Percentiles rank a stretch among this genome's conserved stretches.
These are phyloP conservation scores for Boletus sp. DNA, from an alignment of 1,284 basidiomycete species.

Conservation along the genomic window DNA sequence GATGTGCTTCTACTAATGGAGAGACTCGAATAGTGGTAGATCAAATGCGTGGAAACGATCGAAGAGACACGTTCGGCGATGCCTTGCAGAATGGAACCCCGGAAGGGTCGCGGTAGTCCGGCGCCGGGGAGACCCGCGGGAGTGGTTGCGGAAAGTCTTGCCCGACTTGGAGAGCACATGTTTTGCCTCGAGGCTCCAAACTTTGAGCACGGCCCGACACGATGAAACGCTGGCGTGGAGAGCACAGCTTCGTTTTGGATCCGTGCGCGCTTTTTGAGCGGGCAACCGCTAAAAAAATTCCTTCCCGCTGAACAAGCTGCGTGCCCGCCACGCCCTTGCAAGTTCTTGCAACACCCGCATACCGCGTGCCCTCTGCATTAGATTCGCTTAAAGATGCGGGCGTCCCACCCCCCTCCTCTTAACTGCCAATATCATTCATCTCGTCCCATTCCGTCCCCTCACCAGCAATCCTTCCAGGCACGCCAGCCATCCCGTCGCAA, in stretches of 20 bases:
- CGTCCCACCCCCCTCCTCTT: slow-evolving; percentile 31
- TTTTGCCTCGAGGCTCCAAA: slow-evolving; percentile 27
- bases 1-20: neutral
- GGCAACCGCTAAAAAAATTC: slow-evolving; percentile 18
- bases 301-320: slow-evolving; percentile 13
- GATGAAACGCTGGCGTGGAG: slow-evolving; percentile 18
- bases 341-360: slow-evolving; percentile 23
- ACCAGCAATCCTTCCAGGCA: slow-evolving; percentile 17
- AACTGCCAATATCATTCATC: slow-evolving; percentile 29
- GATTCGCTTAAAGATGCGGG: slow-evolving; percentile 35
- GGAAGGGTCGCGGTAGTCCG: neutral
- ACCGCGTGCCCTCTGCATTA: slow-evolving; percentile 30
- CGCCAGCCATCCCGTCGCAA: slow-evolving; percentile 39
- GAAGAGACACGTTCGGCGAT: too few species aligned
- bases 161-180: slow-evolving; percentile 5
- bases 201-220: slow-evolving; percentile 1
- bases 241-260: slow-evolving; percentile 20
- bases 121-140: slow-evolving; percentile 1
- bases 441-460: slow-evolving; percentile 16
- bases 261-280: slow-evolving; percentile 26
- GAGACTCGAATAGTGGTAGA: too few species aligned
- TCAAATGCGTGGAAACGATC: too few species aligned
- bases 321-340: slow-evolving; percentile 28
- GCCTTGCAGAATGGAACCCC: neutral
- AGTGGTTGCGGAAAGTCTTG: neutral